Conservation (phyloP, 169 alveolate genomes). For the Cryptosporidium felis region DNA sequence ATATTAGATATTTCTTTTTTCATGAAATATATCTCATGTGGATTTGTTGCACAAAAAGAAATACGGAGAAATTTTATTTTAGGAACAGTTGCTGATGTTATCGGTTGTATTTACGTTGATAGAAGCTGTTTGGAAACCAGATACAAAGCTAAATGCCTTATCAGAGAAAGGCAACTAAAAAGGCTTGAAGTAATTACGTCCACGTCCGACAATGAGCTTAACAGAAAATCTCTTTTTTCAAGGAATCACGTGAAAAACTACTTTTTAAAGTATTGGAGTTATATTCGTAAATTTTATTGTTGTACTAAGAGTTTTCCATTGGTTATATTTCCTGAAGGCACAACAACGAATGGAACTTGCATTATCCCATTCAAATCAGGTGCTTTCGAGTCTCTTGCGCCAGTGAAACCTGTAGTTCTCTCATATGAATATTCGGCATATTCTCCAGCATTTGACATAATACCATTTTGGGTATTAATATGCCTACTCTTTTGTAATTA, state of each 20-base stretch:
- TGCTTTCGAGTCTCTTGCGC: slow-evolving; percentile 77
- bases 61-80: slow-evolving; percentile 16
- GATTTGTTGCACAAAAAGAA: slow-evolving; percentile 62
- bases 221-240: too few relatives aligned
- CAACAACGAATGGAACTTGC: slow-evolving; percentile 81
- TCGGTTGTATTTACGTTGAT: slow-evolving; percentile 59
- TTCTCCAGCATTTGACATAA: slow-evolving; percentile 52
- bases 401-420: slow-evolving; percentile 77
- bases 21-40: slow-evolving; percentile 34
- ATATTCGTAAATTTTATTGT: too few relatives aligned
- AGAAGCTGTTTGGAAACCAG: slow-evolving; percentile 60
- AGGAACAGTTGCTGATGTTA: slow-evolving; percentile 36
- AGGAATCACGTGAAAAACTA: too few relatives aligned
- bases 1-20: slow-evolving; percentile 43
- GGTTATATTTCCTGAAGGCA: slow-evolving; percentile 85
- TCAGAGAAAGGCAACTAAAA: neutral
- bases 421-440: neutral
- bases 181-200: slow-evolving; percentile 4
- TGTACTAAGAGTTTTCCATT: slow-evolving; percentile 65
- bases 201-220: too few relatives aligned
- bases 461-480: slow-evolving; percentile 51
- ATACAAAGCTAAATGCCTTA: neutral
- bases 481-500: slow-evolving; percentile 36
- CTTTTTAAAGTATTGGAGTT: too few relatives aligned
- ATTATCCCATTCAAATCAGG: slow-evolving; percentile 82